These are phyloP conservation scores for Fusarium haematococcum DNA, from an alignment of 2,329 filamentous ascomycete species.

Conservation along the genomic window DNA sequence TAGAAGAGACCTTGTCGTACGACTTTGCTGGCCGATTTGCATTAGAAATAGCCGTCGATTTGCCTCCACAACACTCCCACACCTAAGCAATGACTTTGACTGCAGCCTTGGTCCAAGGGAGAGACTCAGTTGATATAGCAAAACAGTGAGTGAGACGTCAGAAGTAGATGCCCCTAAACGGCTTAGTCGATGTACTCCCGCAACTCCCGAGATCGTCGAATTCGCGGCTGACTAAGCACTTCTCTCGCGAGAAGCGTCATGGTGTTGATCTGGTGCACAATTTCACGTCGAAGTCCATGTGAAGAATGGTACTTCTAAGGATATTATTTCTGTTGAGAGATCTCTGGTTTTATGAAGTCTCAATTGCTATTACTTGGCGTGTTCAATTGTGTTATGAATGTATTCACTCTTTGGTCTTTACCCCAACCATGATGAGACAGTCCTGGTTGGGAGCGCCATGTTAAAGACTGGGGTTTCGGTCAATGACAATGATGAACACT, in stretches of 20 bases:
- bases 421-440: neutral
- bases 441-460: neutral
- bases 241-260: neutral
- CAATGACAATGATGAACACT: neutral
- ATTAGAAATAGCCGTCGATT: neutral
- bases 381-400: neutral
- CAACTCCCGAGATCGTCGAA: conserved; percentile 28
- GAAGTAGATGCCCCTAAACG: conserved; percentile 23
- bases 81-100: neutral
- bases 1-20: neutral
- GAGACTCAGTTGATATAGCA: conserved; percentile 3
- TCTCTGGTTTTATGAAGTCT: neutral
- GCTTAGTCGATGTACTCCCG: conserved; percentile 33
- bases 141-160: conserved; percentile 7
- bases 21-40: neutral
- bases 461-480: neutral
- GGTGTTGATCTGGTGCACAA: neutral
- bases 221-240: conserved; percentile 34
- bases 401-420: neutral
- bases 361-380: accelerated
- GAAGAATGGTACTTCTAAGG: neutral
- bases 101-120: neutral
- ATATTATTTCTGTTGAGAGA: neutral
- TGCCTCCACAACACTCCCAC: neutral
- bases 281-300: neutral